Conservation (phyloP, 1,139 yeast species). For the Suhomyces kunorum region DNA sequence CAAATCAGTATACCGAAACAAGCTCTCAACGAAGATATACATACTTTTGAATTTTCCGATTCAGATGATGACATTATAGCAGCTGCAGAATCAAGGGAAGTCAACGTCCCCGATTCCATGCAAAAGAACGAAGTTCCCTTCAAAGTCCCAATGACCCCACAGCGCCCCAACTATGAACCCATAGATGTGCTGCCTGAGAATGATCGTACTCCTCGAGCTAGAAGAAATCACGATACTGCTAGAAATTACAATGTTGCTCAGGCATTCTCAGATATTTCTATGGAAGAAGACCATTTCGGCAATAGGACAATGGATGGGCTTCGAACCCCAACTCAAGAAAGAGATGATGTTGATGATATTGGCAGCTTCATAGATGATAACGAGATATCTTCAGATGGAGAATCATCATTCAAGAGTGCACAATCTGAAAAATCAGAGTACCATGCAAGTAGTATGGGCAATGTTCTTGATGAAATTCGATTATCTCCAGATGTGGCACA, state of each 20-base stretch:
- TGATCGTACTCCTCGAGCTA: slow-evolving; percentile 11
- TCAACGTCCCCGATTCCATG: slow-evolving; percentile 9
- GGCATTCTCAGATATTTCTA: slow-evolving; percentile 19
- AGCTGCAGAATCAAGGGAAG: slow-evolving; percentile 7
- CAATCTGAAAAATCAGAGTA: slow-evolving; percentile 21
- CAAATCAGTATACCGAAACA: slow-evolving; percentile 1
- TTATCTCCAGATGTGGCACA: slow-evolving; percentile 36
- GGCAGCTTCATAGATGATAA: slow-evolving; percentile 41
- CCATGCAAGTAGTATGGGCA: slow-evolving; percentile 13
- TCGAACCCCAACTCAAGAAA: slow-evolving; percentile 40
- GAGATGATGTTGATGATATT: slow-evolving; percentile 31
- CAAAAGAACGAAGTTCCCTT: slow-evolving; percentile 6
- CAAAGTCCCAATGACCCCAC: slow-evolving; percentile 10
- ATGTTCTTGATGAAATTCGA: slow-evolving; percentile 30
- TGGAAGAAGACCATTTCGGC: slow-evolving; percentile 48
- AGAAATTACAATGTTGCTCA: neutral
- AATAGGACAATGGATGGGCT: slow-evolving; percentile 42
- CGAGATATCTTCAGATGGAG: slow-evolving; percentile 15
- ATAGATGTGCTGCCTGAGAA: slow-evolving; percentile 6
- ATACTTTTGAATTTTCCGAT: slow-evolving; percentile 15
- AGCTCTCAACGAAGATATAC: slow-evolving; percentile 3
- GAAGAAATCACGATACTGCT: neutral
- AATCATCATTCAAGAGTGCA: slow-evolving; percentile 17
- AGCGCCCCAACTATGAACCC: neutral
- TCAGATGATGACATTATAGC: slow-evolving; percentile 12